Conservation (phyloP, 2,329 filamentous ascomycete species). For the Nigrograna mackinnonii region DNA sequence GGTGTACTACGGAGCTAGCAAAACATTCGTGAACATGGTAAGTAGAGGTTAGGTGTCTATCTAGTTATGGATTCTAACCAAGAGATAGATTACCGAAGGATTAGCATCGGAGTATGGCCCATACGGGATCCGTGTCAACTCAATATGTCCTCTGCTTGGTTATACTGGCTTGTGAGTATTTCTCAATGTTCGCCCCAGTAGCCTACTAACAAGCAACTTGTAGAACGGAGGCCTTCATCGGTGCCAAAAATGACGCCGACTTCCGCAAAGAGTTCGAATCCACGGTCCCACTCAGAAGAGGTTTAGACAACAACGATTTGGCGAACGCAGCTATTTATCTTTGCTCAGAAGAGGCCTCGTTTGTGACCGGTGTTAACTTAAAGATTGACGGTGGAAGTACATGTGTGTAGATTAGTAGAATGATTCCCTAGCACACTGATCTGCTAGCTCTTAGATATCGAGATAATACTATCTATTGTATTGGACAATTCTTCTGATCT, state of each 20-base stretch:
- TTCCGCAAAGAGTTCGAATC: not conserved
- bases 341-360: not conserved
- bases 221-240: not conserved
- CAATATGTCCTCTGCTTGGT: not conserved
- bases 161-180: not conserved
- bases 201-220: too few relatives aligned
- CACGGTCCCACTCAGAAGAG: not conserved
- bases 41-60: too few relatives aligned
- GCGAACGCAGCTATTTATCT: not conserved
- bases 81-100: too few relatives aligned
- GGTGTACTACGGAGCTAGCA: conserved; percentile 68
- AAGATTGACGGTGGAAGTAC: not conserved
- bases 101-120: not conserved
- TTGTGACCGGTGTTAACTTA: not conserved
- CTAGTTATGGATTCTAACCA: too few relatives aligned
- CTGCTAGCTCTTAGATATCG: too few relatives aligned
- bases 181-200: too few relatives aligned
- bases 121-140: not conserved
- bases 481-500: too few relatives aligned
- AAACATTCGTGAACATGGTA: too few relatives aligned
- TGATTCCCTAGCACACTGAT: too few relatives aligned
- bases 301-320: not conserved
- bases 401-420: too few relatives aligned
- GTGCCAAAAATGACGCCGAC: not conserved
- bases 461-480: too few relatives aligned